A percentile compares a stretch with the other conserved stretches of the same genome.
phyloP scores from a whole-genome alignment of 345 rosid genomes.

The Sisymbrium irio region DNA sequence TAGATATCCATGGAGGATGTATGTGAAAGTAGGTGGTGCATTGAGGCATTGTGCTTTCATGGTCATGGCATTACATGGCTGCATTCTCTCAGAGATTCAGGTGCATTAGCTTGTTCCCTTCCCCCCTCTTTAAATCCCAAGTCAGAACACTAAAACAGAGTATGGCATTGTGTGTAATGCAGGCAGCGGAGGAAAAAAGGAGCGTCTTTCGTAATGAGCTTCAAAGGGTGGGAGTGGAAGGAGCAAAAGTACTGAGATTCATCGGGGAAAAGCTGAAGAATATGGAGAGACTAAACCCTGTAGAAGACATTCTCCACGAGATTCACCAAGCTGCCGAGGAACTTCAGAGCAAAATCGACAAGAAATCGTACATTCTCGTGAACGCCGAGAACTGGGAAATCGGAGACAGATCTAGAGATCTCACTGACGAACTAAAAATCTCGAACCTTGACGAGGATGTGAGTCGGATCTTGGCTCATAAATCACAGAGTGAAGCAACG shows the following conservation, averaged over 20 bases:
- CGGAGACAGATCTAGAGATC: constrained; percentile 17
- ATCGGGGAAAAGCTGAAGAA: constrained; percentile 67
- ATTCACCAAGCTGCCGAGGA: constrained; percentile 78
- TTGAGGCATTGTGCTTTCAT: constrained; percentile 86
- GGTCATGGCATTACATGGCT: constrained; percentile 96
- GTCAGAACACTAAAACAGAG: not conserved
- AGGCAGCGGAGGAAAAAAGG: constrained; percentile 72
- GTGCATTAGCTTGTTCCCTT: constrained; percentile 33
- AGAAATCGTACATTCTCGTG: constrained; percentile 44
- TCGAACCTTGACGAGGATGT: constrained; percentile 40
- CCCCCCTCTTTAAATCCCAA: not conserved
- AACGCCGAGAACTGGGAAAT: constrained; percentile 49
- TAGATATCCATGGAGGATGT: constrained; percentile 74
- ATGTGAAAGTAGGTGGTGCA: constrained; percentile 81
- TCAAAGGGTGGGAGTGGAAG: constrained; percentile 58
- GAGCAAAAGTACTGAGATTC: constrained; percentile 67
- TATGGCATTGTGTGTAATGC: not conserved
- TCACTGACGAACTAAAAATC: constrained; percentile 41
- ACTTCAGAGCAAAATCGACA: constrained; percentile 68
- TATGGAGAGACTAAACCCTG: constrained; percentile 66
- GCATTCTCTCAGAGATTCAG: constrained; percentile 95
- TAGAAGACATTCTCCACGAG: constrained; percentile 51
- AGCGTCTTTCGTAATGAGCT: constrained; percentile 56
- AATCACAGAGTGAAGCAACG: constrained; percentile 44
- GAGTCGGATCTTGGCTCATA: constrained; percentile 40